These are phyloP conservation scores for Fraxinus floribunda DNA, from an alignment of 305 asterid genomes.

Conservation along the genomic window DNA sequence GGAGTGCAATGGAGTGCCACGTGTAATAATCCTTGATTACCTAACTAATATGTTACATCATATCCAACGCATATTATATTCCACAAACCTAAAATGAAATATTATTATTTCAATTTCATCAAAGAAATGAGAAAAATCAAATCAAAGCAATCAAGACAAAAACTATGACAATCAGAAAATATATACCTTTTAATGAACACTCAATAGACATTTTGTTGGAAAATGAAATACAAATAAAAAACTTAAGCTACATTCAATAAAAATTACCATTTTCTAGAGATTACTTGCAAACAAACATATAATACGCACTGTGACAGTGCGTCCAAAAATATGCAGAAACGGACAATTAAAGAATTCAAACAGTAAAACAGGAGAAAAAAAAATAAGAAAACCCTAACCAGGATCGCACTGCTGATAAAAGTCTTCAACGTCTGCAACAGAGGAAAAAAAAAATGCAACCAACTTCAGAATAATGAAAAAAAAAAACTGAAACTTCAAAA, in stretches of 20 bases:
- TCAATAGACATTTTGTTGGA: neutral
- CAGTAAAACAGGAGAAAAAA: neutral
- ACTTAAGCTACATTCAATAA: neutral
- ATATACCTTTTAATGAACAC: neutral
- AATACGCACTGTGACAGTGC: neutral
- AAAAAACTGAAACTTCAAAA: neutral
- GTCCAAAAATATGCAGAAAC: neutral
- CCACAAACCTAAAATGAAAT: neutral
- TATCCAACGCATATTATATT: neutral
- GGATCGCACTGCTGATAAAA: conserved; percentile 66
- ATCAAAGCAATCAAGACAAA: neutral
- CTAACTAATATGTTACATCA: neutral
- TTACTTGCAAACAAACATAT: neutral
- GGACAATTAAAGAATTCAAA: neutral
- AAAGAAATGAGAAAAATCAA: neutral
- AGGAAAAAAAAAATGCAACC: neutral
- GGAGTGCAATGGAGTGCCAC: neutral
- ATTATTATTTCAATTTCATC: neutral
- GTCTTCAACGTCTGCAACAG: conserved; percentile 55
- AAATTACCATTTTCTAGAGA: neutral
- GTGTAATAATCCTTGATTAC: neutral
- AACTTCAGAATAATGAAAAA: neutral
- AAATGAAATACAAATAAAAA: neutral
- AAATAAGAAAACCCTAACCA: conserved; percentile 32
- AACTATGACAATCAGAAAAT: neutral